Conservation (phyloP, 257 asterid genomes). For the Handroanthus guayacan region DNA sequence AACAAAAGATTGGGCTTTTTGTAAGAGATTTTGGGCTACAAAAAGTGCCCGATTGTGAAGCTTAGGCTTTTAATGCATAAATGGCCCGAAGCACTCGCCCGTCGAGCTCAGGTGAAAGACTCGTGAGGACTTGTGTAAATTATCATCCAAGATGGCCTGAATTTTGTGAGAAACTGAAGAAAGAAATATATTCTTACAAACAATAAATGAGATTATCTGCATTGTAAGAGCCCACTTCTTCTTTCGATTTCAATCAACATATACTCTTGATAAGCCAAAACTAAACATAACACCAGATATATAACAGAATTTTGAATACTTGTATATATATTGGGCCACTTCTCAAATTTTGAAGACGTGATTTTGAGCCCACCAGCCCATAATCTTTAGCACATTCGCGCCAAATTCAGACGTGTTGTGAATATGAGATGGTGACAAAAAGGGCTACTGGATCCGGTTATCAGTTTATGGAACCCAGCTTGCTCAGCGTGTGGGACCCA, state of each 20-base stretch:
- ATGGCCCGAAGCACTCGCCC: conserved; percentile 77
- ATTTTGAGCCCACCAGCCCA: not conserved
- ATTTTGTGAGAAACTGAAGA: conserved; percentile 63
- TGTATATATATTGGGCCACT: not conserved
- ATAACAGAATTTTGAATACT: conserved; percentile 12
- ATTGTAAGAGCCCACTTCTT: not conserved
- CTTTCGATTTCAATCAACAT: not conserved
- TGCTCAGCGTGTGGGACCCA: conserved; percentile 45
- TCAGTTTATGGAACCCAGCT: conserved; percentile 32
- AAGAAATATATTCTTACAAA: conserved; percentile 39
- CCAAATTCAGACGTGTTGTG: not conserved
- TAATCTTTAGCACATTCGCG: not conserved
- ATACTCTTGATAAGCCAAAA: not conserved
- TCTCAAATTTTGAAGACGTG: not conserved
- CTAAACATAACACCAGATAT: conserved; percentile 26
- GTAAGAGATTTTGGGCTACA: conserved; percentile 54
- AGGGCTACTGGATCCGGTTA: conserved; percentile 2
- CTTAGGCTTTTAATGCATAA: conserved; percentile 60
- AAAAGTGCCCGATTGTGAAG: conserved; percentile 51
- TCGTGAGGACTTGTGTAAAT: conserved; percentile 54
- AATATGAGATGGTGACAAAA: not conserved
- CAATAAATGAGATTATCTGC: not conserved
- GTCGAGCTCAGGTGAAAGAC: conserved; percentile 56
- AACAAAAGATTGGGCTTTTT: conserved; percentile 56
- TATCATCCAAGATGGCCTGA: conserved; percentile 64